Conservation (phyloP, 2,329 filamentous ascomycete genomes). For the Orbilia javanica region DNA sequence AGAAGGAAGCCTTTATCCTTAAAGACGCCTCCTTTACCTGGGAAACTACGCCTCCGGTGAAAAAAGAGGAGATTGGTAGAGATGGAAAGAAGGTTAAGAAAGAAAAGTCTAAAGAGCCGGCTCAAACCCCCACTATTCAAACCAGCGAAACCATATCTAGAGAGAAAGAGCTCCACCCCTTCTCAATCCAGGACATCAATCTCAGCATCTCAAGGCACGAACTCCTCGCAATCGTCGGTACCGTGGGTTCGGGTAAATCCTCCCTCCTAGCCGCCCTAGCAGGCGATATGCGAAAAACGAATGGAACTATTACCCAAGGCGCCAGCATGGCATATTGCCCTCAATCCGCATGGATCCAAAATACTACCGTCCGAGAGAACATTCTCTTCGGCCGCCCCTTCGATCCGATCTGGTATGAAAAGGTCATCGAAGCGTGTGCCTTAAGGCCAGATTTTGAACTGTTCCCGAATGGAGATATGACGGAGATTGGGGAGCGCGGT, state of each 20-base stretch:
- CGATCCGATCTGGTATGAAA: conserved; percentile 79
- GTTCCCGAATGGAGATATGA: conserved; percentile 65
- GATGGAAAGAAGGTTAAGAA: conserved; percentile 83
- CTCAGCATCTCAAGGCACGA: conserved; percentile 92
- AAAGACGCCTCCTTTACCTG: conserved; percentile 83
- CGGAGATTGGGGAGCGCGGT: conserved; percentile 67
- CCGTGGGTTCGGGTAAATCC: conserved; percentile 93
- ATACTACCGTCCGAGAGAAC: conserved; percentile 95
- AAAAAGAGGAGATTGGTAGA: conserved; percentile 82
- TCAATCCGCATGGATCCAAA: conserved; percentile 96
- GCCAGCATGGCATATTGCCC: conserved; percentile 91
- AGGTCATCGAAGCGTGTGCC: conserved; percentile 64
- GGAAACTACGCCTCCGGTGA: conserved; percentile 78
- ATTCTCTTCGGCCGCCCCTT: conserved; percentile 96
- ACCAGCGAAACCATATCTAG: conserved; percentile 62
- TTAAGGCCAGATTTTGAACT: conserved; percentile 64
- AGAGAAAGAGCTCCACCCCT: conserved; percentile 76
- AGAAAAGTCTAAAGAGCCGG: conserved; percentile 94
- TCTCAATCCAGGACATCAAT: conserved; percentile 92
- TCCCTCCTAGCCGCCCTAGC: conserved; percentile 89
- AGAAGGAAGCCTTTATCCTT: conserved; percentile 60
- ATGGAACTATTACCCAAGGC: conserved; percentile 83
- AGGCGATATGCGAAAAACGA: conserved; percentile 90
- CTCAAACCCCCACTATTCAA: conserved; percentile 68
- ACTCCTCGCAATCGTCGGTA: conserved; percentile 89